A percentile compares a stretch with the other conserved stretches of the same genome.
Conservation (phyloP, 192 early-diverging fungal species). For the Gryganskiella cystojenkinii region DNA sequence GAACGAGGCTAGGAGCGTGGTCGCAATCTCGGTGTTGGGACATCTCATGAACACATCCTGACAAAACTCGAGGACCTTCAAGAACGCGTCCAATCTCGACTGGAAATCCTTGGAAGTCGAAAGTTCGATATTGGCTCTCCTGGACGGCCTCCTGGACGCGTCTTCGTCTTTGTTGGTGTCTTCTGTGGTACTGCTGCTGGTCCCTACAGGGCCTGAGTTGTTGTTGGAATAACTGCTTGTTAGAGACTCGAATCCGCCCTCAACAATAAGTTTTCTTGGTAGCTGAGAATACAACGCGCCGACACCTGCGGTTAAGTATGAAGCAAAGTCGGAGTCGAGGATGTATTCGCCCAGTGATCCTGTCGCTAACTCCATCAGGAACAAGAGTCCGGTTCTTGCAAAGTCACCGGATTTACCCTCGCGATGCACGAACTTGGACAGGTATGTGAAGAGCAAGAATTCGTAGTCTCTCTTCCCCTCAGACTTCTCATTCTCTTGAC, state of each 20-base stretch:
- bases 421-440: conserved; percentile 88
- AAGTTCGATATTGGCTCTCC: conserved; percentile 58
- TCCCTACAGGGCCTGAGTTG: conserved; percentile 9
- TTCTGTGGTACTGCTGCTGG: neutral
- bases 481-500: conserved; percentile 40
- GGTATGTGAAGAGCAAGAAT: conserved; percentile 90
- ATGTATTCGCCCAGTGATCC: conserved; percentile 88
- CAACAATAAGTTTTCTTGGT: conserved; percentile 77
- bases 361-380: conserved; percentile 84
- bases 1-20: conserved; percentile 73
- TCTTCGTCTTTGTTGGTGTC: conserved; percentile 20
- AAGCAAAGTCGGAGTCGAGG: conserved; percentile 82
- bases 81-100: conserved; percentile 72
- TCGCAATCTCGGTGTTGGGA: conserved; percentile 69
- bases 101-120: conserved; percentile 72
- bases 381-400: conserved; percentile 85
- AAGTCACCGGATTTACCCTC: conserved; percentile 89
- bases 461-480: conserved; percentile 71
- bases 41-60: conserved; percentile 77
- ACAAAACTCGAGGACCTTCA: conserved; percentile 75
- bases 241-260: conserved; percentile 25
- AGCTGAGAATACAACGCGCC: conserved; percentile 93
- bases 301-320: conserved; percentile 85
- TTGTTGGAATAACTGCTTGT: neutral
- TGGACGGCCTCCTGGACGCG: conserved; percentile 29